phyloP scores from a whole-genome alignment of 495 filamentous ascomycete genomes.

The Chaetomium cochliodes region DNA sequence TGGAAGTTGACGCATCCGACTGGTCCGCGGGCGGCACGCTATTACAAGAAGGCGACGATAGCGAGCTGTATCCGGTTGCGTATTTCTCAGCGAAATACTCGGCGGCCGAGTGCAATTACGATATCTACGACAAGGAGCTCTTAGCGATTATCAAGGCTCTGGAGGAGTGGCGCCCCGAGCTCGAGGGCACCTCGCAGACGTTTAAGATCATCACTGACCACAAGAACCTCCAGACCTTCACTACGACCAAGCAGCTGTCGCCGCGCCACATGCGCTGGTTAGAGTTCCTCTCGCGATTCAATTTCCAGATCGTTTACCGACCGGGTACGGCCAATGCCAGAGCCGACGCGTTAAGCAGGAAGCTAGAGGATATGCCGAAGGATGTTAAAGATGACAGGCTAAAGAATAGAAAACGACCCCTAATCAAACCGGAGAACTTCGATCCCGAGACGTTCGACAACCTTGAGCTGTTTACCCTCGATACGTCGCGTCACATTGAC shows the following conservation, averaged over 20 bases:
- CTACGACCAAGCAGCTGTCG: too few relatives aligned
- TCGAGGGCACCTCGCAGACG: not conserved
- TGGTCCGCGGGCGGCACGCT: too few relatives aligned
- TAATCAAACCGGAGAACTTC: not conserved
- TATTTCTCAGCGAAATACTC: constrained; percentile 26
- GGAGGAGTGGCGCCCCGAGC: constrained; percentile 13
- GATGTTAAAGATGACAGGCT: not conserved
- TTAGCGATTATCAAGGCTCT: constrained; percentile 17
- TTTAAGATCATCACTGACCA: constrained; percentile 13
- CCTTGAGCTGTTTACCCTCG: not conserved
- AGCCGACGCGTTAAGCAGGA: not conserved
- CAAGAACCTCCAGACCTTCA: constrained; percentile 15
- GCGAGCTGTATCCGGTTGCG: not conserved
- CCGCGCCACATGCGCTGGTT: too few relatives aligned
- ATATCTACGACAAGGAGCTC: too few relatives aligned
- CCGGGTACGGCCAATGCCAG: too few relatives aligned
- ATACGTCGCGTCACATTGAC: not conserved
- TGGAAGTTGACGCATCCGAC: too few relatives aligned
- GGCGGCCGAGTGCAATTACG: too few relatives aligned
- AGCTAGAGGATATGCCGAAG: too few relatives aligned
- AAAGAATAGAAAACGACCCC: not conserved
- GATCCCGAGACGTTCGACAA: not conserved
- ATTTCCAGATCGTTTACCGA: too few relatives aligned
- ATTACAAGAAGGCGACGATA: constrained; percentile 1
- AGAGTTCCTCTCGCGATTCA: too few relatives aligned